Percentiles rank a stretch among this genome's conserved stretches.
Evolutionary conservation across 1,284 basidiomycete species (phyloP).

Genomic region (Ceratobasidium sp.): DNA sequence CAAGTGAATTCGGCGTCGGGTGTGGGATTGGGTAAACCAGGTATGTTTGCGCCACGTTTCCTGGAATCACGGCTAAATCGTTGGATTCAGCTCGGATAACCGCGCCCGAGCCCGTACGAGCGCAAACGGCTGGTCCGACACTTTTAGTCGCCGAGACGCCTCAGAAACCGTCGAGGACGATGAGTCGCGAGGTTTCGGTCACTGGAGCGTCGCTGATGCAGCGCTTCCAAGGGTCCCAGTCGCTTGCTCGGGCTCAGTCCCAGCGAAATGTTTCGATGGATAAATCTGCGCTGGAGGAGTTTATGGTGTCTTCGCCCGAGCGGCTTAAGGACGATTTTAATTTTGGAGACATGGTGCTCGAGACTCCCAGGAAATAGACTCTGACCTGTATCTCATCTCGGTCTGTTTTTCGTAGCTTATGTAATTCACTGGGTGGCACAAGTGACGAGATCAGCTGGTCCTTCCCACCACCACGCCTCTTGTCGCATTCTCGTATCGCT

Average conservation of each 20-base stretch:
- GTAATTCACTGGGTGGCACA: neutral
- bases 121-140: conserved; percentile 4
- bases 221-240: conserved; percentile 5
- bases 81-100: conserved; percentile 15
- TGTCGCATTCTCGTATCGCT: no score
- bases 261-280: conserved; percentile 11
- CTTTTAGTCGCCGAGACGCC: conserved; percentile 22
- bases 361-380: conserved; percentile 8
- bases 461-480: no score
- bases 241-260: neutral
- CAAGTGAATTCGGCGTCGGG: conserved; percentile 3
- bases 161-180: conserved; percentile 8
- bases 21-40: neutral
- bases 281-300: conserved; percentile 18
- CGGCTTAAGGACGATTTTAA: conserved; percentile 14
- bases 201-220: neutral
- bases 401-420: neutral
- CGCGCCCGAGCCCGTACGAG: neutral
- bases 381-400: neutral
- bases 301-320: conserved; percentile 30
- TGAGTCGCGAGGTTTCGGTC: conserved; percentile 3
- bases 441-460: no score
- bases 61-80: no score
- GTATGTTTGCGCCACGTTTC: neutral
- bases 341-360: conserved; percentile 15